Percentiles rank a stretch among this genome's conserved stretches.
These are phyloP conservation scores for Mycena kentingensis DNA, from an alignment of 768 basidiomycete species.

Conservation along the genomic window DNA sequence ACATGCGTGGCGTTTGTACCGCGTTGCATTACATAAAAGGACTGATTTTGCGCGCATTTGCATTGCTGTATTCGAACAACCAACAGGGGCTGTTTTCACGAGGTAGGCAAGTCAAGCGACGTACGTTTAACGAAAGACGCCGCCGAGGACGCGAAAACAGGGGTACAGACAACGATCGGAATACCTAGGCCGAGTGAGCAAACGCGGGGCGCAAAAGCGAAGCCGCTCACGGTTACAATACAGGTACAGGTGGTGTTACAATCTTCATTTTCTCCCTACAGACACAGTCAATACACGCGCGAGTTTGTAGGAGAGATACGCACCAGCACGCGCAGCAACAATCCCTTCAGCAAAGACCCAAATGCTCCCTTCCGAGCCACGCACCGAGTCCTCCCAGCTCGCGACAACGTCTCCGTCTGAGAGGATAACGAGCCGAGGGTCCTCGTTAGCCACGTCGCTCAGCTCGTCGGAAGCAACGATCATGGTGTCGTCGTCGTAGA, in stretches of 20 bases:
- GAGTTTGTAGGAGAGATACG: neutral
- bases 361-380: slow-evolving; percentile 21
- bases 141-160: too few relatives aligned
- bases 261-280: neutral
- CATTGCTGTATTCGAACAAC: neutral
- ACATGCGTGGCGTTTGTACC: too few relatives aligned
- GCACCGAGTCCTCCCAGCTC: slow-evolving; percentile 29
- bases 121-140: too few relatives aligned
- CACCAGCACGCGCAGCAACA: slow-evolving; percentile 9
- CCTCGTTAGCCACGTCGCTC: slow-evolving; percentile 16
- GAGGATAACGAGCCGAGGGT: slow-evolving; percentile 24
- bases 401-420: slow-evolving; percentile 27
- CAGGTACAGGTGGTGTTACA: slow-evolving; percentile 13
- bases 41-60: too few relatives aligned
- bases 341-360: slow-evolving; percentile 29
- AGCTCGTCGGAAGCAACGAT: slow-evolving; percentile 22
- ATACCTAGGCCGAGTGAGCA: too few relatives aligned
- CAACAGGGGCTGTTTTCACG: slow-evolving; percentile 3
- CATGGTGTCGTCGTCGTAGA: slow-evolving; percentile 22
- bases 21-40: too few relatives aligned
- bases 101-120: neutral
- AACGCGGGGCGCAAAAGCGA: too few relatives aligned
- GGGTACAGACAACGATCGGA: too few relatives aligned
- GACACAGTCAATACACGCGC: neutral
- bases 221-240: too few relatives aligned